These are phyloP conservation scores for Sphaceloma murrayae DNA, from an alignment of 2,329 filamentous ascomycete genomes.

Conservation along the genomic window DNA sequence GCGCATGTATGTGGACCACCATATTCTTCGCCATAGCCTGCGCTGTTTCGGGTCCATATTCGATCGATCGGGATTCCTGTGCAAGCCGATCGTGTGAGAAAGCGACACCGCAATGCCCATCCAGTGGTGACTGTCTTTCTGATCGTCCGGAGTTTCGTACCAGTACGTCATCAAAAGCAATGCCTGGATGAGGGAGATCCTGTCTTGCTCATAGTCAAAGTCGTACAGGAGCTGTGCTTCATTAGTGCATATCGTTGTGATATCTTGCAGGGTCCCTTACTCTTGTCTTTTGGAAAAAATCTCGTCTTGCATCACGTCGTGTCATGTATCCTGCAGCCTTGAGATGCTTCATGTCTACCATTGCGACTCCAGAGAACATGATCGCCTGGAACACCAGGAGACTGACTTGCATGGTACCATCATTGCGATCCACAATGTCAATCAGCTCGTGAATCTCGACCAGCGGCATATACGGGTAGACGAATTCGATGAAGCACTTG, in stretches of 20 bases:
- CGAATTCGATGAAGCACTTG: constrained; percentile 74
- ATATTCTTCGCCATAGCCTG: constrained; percentile 86
- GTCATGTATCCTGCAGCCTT: constrained; percentile 66
- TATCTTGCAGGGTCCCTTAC: constrained; percentile 42
- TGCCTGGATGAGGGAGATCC: constrained; percentile 78
- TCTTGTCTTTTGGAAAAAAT: constrained; percentile 81
- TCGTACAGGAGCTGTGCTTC: constrained; percentile 68
- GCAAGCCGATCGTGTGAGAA: constrained; percentile 85
- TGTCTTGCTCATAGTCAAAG: constrained; percentile 88
- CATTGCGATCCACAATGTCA: constrained; percentile 51
- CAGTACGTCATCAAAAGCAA: constrained; percentile 91
- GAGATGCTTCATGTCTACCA: constrained; percentile 70
- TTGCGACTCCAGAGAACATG: constrained; percentile 87
- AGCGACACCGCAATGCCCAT: constrained; percentile 93
- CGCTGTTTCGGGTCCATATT: constrained; percentile 65
- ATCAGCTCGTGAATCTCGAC: constrained; percentile 58
- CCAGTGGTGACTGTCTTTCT: constrained; percentile 98
- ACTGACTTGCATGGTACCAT: constrained; percentile 65
- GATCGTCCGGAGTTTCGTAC: constrained; percentile 94
- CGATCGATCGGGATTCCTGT: constrained; percentile 72
- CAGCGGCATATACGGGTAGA: constrained; percentile 89
- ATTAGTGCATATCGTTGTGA: not conserved
- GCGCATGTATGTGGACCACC: constrained; percentile 97
- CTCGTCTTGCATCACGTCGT: constrained; percentile 72
- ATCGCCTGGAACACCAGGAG: constrained; percentile 85